Evolutionary conservation across 129 eudicot genomes (phyloP), one percentile per base, ranked within the genome.

Genomic region (Calendula officinalis): DNA sequence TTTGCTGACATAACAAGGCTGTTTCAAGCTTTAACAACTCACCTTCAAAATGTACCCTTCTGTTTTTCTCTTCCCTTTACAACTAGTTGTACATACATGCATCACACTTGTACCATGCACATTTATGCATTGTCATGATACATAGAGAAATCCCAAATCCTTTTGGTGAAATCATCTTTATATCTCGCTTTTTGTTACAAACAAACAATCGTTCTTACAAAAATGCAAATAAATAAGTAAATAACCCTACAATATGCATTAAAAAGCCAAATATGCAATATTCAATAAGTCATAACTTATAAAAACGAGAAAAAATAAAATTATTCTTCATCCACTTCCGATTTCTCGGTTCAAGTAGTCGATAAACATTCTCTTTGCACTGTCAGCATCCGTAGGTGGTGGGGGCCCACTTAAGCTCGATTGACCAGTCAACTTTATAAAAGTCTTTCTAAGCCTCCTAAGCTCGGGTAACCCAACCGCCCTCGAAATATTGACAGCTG

Each of bases 381-480:
- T 92, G 12, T 83, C 87, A 64, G 95, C 89, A 81, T 92, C 96
- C 3, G 86, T 75, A 47, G 99, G 96, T 1, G 99, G 99, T 38
- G 95, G 89, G 16, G 87, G 95, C 47, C 96, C 99, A 51, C 95
- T 92, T 64, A 92, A 81, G 80, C 99, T 92, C 10, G 99, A 76
- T 43, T 88, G 96, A 46, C 99, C 89, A 0, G 99, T 88, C 64
- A 92, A 64, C 65, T 92, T 92, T 52, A 92, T 77, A 66, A 92
- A 92, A 42, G 99, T 92, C 64, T 91, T 76, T 39, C 96, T 67
- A 34, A 92, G 80, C 80, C 89, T 86, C 46, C 96, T 87, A 22
- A 92, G 85, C 78, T 92, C 99, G 0, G 99, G 96, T 64, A 92
- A 45, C 16, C 96, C 95, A 60, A 92, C 92, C 8, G 82, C 43